Conservation (phyloP, 768 basidiomycete genomes). For the Kondoa subrosea region DNA sequence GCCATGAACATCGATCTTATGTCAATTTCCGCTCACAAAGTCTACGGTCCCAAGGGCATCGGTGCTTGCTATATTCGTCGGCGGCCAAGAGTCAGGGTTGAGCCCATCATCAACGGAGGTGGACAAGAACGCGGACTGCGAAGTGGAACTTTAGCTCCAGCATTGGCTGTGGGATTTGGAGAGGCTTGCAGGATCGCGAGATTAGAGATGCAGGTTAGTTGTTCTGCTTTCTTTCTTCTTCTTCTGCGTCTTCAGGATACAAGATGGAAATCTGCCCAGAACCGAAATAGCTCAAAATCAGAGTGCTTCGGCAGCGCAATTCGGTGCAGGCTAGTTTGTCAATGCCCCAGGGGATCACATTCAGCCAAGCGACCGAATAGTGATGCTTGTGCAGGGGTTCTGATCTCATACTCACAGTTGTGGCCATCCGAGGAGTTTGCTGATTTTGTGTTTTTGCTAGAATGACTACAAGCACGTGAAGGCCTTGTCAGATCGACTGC, state of each 20-base stretch:
- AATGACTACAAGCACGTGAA: conserved; percentile 61
- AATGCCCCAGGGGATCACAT: too few species aligned
- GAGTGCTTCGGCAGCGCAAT: too few species aligned
- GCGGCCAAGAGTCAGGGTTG: conserved; percentile 76
- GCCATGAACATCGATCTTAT: conserved; percentile 87
- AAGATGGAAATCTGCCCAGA: background rate
- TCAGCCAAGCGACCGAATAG: conserved; percentile 29
- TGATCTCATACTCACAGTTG: conserved; percentile 34
- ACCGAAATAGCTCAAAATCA: conserved; percentile 6
- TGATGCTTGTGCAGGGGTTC: conserved; percentile 85
- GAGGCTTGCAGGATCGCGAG: conserved; percentile 86
- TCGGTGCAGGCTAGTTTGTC: too few species aligned
- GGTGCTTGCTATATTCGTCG: conserved; percentile 88
- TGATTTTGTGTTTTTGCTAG: conserved; percentile 35
- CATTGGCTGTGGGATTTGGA: conserved; percentile 77
- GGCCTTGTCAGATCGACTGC: conserved; percentile 59
- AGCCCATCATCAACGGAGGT: conserved; percentile 86
- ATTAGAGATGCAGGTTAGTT: conserved; percentile 77
- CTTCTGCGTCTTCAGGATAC: background rate
- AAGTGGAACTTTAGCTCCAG: conserved; percentile 81
- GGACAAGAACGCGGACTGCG: conserved; percentile 91
- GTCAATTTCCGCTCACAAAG: conserved; percentile 91
- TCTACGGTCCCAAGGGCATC: conserved; percentile 94
- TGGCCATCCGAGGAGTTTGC: background rate
- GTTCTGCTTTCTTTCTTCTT: conserved; percentile 20